A percentile compares a stretch with the other conserved stretches of the same genome.
phyloP scores from a whole-genome alignment of 495 filamentous ascomycete species.

The Tuber indicum region DNA sequence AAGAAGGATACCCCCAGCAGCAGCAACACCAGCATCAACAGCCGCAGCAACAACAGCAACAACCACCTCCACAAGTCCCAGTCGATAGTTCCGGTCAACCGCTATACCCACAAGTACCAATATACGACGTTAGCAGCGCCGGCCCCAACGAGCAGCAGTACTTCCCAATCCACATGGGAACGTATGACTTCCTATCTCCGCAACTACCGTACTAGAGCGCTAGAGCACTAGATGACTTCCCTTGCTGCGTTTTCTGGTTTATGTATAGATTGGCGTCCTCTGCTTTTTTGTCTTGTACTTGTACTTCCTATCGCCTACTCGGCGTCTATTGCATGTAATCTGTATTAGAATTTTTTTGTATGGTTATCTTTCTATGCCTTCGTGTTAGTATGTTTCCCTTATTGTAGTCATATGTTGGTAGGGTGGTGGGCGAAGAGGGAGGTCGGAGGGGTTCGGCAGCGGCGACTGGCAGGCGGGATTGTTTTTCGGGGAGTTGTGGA shows the following conservation, averaged over 20 bases:
- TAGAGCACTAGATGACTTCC: background rate
- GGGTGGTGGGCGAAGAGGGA: background rate
- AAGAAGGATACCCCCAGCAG: constrained; percentile 5
- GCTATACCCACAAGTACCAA: constrained; percentile 30
- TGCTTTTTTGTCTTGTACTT: constrained; percentile 10
- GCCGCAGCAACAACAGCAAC: constrained; percentile 25
- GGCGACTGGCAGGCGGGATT: background rate
- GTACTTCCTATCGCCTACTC: constrained; percentile 9
- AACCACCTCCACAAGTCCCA: constrained; percentile 16
- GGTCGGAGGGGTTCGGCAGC: background rate
- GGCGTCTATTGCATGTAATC: background rate
- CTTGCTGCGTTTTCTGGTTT: constrained; percentile 4
- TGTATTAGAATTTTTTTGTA: background rate
- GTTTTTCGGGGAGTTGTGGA: background rate
- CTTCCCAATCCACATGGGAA: constrained; percentile 39
- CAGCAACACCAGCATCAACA: constrained; percentile 30
- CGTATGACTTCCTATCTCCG: constrained; percentile 39
- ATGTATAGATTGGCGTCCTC: constrained; percentile 17
- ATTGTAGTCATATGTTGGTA: background rate
- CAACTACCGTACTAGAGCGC: constrained; percentile 38
- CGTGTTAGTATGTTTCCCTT: background rate
- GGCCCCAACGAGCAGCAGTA: constrained; percentile 23
- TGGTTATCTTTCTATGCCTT: background rate
- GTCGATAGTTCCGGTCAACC: constrained; percentile 27
- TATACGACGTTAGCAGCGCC: constrained; percentile 38